These are phyloP conservation scores for Pythium oligandrum DNA, from an alignment of 352 stramenopile species.

Conservation along the genomic window DNA sequence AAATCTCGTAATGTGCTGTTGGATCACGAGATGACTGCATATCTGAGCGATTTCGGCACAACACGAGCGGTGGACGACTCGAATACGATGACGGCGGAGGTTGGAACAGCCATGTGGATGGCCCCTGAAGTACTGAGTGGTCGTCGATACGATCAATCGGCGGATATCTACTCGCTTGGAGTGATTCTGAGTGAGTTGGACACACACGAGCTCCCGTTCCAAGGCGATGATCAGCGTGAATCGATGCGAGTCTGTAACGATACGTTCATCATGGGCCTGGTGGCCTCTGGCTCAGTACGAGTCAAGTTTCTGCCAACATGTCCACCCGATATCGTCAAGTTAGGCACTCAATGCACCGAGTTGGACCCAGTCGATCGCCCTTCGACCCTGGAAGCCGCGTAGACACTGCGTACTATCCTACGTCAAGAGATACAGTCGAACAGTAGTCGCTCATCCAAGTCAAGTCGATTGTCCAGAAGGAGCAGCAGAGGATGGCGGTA, in stretches of 20 bases:
- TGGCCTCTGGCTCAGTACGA: neutral
- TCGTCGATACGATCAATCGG: slow-evolving; percentile 57
- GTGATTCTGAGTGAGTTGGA: slow-evolving; percentile 74
- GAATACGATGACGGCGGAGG: slow-evolving; percentile 38
- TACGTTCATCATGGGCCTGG: neutral
- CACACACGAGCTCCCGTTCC: slow-evolving; percentile 63
- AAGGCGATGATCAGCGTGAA: slow-evolving; percentile 20
- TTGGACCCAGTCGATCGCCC: neutral
- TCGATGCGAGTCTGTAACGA: neutral
- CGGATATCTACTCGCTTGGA: slow-evolving; percentile 76
- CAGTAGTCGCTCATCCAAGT: too few relatives aligned
- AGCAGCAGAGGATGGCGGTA: too few relatives aligned
- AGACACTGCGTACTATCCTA: neutral
- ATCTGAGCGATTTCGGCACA: slow-evolving; percentile 39
- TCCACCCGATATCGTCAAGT: neutral
- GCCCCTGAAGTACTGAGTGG: slow-evolving; percentile 55
- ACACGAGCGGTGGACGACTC: slow-evolving; percentile 50
- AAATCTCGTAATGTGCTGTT: slow-evolving; percentile 88
- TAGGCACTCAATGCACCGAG: neutral
- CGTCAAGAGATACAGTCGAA: too few relatives aligned
- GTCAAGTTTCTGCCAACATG: neutral
- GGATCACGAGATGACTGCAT: slow-evolving; percentile 29
- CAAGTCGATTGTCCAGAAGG: too few relatives aligned
- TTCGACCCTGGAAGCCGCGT: neutral
- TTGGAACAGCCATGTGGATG: slow-evolving; percentile 59